A percentile compares a stretch with the other conserved stretches of the same genome.
phyloP scores from a whole-genome alignment of 2,329 filamentous ascomycete genomes.

The Colletotrichum kahawae region DNA sequence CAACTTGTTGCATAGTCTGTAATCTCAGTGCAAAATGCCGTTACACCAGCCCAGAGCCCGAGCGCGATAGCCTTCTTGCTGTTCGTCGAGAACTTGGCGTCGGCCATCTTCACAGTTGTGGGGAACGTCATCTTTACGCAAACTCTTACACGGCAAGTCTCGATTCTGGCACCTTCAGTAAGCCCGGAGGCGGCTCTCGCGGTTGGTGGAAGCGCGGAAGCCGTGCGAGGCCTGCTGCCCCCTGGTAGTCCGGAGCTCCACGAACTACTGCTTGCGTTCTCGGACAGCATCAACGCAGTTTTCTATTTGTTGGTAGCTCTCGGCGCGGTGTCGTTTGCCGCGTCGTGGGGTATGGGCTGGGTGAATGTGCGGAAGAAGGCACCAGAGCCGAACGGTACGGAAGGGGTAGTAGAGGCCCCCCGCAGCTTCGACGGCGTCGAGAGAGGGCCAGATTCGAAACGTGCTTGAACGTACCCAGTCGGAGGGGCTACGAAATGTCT shows the following conservation, averaged over 20 bases:
- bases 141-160: background rate
- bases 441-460: background rate
- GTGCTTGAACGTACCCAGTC: too few relatives aligned
- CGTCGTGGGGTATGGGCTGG: background rate
- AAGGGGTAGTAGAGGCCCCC: background rate
- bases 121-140: rapidly evolving
- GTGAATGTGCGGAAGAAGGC: background rate
- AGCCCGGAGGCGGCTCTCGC: background rate
- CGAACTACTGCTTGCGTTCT: background rate
- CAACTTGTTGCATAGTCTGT: background rate
- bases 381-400: background rate
- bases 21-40: background rate
- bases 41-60: background rate
- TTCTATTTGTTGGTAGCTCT: background rate
- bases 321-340: background rate
- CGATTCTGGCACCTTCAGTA: background rate
- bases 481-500: too few relatives aligned
- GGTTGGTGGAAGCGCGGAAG: background rate
- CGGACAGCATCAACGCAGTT: background rate
- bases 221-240: background rate
- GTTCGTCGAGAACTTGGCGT: background rate
- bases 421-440: background rate
- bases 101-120: background rate
- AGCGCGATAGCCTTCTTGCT: background rate
- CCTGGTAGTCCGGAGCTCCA: background rate